These are phyloP conservation scores for Silene vulgaris DNA, from an alignment of 179 eudicot genomes.

Conservation along the genomic window DNA sequence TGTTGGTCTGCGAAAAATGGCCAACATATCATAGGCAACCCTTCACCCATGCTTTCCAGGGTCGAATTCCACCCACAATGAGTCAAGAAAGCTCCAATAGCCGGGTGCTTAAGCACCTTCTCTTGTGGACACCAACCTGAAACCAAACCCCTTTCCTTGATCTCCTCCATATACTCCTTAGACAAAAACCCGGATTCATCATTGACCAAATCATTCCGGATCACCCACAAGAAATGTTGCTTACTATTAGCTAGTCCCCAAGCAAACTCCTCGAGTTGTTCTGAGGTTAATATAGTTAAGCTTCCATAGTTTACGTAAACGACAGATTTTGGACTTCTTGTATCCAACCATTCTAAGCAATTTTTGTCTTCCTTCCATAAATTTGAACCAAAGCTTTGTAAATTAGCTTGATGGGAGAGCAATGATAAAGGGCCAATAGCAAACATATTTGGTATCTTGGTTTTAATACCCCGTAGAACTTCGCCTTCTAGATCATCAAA, in stretches of 20 bases:
- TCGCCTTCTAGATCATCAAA: constrained; percentile 15
- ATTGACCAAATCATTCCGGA: constrained; percentile 33
- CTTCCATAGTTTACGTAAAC: constrained; percentile 50
- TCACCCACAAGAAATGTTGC: constrained; percentile 43
- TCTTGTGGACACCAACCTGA: constrained; percentile 45
- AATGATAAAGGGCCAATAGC: constrained; percentile 23
- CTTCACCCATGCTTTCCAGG: constrained; percentile 20
- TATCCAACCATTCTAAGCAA: constrained; percentile 47
- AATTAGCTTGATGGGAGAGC: not conserved
- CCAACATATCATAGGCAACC: constrained; percentile 40
- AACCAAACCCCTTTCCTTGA: constrained; percentile 32
- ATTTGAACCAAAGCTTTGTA: not conserved
- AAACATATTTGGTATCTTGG: constrained; percentile 5
- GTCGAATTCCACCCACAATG: constrained; percentile 44
- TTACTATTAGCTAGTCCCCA: constrained; percentile 56
- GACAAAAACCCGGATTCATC: not conserved
- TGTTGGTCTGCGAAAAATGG: constrained; percentile 50
- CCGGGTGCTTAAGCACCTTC: constrained; percentile 36
- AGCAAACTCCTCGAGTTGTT: constrained; percentile 43
- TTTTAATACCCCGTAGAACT: constrained; percentile 15
- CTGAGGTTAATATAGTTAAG: constrained; percentile 27
- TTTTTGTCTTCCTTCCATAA: constrained; percentile 37
- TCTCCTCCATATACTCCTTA: constrained; percentile 28
- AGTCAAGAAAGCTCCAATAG: constrained; percentile 45
- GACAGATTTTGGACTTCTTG: constrained; percentile 33